Percentiles rank a stretch among this genome's conserved stretches.
Evolutionary conservation across 2,329 filamentous ascomycete genomes (phyloP).

Genomic region (Periconia macrospinosa): DNA sequence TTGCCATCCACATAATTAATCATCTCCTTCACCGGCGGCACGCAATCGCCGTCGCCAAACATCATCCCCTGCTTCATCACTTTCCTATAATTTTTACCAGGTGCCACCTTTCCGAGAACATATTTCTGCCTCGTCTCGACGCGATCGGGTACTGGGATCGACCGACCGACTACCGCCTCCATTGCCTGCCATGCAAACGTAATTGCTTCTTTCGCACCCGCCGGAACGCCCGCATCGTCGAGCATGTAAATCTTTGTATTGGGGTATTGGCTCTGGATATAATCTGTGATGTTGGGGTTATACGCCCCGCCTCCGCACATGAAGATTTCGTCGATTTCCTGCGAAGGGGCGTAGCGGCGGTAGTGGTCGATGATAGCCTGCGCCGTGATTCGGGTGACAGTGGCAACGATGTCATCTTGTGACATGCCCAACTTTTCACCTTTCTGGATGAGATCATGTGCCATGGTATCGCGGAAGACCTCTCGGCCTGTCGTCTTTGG

Average conservation of each 20-base stretch:
- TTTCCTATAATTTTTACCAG: constrained; percentile 57
- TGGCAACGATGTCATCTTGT: constrained; percentile 58
- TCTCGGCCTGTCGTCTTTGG: constrained; percentile 64
- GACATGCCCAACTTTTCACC: constrained; percentile 47
- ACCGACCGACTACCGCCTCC: constrained; percentile 52
- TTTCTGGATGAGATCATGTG: constrained; percentile 52
- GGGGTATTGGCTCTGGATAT: constrained; percentile 54
- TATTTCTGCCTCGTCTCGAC: constrained; percentile 57
- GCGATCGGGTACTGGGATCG: constrained; percentile 57
- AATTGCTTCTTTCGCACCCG: constrained; percentile 60
- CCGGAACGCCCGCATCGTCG: constrained; percentile 59
- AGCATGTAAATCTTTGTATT: constrained; percentile 56
- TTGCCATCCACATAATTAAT: constrained; percentile 41
- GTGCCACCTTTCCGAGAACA: constrained; percentile 59
- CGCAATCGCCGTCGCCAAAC: constrained; percentile 50
- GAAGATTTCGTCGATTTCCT: constrained; percentile 57
- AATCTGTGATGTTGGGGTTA: constrained; percentile 60
- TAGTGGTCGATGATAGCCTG: constrained; percentile 57
- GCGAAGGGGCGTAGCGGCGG: constrained; percentile 25
- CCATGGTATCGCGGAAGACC: constrained; percentile 59
- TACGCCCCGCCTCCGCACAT: constrained; percentile 63
- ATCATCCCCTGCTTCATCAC: constrained; percentile 56
- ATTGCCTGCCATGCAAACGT: constrained; percentile 64
- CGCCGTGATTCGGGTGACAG: constrained; percentile 60
- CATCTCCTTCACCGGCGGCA: constrained; percentile 54